Base-by-base conservation (phyloP, 345 rosid species). In the Eucalyptus erythrocorys region DNA sequence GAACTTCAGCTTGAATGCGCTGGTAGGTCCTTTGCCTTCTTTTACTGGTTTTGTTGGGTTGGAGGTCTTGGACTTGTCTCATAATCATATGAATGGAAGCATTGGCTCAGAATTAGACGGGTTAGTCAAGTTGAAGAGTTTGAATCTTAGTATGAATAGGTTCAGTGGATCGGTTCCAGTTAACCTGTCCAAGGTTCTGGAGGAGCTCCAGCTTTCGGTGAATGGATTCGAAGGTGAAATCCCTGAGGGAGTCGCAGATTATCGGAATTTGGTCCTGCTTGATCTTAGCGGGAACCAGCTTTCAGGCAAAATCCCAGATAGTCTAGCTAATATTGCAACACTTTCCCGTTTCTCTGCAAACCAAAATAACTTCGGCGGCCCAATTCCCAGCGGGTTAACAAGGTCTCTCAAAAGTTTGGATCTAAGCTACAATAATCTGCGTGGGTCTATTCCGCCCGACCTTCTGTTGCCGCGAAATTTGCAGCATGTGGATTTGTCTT, bases 281-380 rank as follows among this genome's bases (percentile, higher is more conserved):
- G 98, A 96, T 93, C 93, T 97, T 89, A 89, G 96, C 88, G 32
- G 0, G 32, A 97, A 95, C 92, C 0, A 1, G 0, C 93, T 97
- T 37, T 9, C 4, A 8, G 99, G 99, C 40, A 37, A 49, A 53
- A 94, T 97, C 88, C 98, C 99, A 6, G 26, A 57, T 48, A 64
- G 61, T 85, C 87, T 97, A 89, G 91, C 94, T 80, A 85, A 50
- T 26, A 94, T 95, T 43, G 24, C 76, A 32, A 91, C 94, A 26
- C 90, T 97, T 71, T 30, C 68, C 10, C 92, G 97, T 42, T 97
- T 97, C 89, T 94, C 97, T 32, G 99, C 98, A 0, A 93, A 95
- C 71, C 93, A 87, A 55, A 96, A 96, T 89, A 9, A 4, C 13
- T 94, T 96, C 86, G 5, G 2, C 10, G 96, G 95, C 87, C 10